Conservation (phyloP, 148 eudicot species). For the Hydrangea macrophylla region DNA sequence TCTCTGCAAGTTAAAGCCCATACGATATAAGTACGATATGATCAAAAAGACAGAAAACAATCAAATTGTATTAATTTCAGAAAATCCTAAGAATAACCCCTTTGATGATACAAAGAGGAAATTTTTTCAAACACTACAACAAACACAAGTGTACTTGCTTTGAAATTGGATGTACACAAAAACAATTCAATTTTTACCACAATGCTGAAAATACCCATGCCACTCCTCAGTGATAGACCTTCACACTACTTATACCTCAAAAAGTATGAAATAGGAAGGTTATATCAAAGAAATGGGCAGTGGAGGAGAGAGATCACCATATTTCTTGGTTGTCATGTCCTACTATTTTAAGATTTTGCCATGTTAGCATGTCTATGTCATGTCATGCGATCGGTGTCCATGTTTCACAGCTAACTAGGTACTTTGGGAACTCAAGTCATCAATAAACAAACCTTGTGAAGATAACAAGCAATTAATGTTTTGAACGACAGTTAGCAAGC, state of each 20-base stretch:
- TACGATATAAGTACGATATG: neutral
- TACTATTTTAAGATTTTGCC: neutral
- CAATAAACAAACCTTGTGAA: neutral
- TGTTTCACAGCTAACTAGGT: neutral
- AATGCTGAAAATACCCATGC: neutral
- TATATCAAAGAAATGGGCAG: too few species aligned
- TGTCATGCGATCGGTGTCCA: too few species aligned
- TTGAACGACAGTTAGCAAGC: neutral
- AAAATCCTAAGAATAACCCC: neutral
- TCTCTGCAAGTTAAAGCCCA: slow-evolving; percentile 39
- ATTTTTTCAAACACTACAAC: too few species aligned
- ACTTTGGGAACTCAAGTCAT: neutral
- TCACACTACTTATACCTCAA: neutral
- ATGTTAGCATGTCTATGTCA: too few species aligned
- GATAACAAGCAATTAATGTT: neutral
- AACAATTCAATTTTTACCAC: neutral
- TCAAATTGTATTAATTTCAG: neutral
- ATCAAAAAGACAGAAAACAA: neutral
- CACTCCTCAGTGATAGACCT: neutral
- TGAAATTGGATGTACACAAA: neutral
- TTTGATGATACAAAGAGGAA: neutral
- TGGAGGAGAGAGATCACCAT: neutral
- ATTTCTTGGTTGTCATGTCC: too few species aligned
- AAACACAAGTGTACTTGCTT: too few species aligned
- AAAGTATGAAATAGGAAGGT: too few species aligned